phyloP scores from a whole-genome alignment of 176 grass and related monocot species.

The Eleusine coracana region DNA sequence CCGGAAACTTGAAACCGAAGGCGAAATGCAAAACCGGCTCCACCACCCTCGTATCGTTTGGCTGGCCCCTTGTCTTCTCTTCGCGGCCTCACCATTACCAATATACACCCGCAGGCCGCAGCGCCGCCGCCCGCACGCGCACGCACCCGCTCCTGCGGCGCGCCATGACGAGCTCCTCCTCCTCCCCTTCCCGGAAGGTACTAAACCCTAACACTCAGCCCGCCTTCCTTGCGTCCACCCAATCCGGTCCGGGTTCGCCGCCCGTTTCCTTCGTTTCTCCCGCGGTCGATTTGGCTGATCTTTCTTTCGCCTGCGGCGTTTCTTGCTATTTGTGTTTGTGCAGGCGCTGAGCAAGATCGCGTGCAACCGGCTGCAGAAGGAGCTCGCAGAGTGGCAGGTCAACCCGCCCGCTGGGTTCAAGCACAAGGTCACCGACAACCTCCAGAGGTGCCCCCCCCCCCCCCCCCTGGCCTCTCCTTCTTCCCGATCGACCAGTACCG shows the following conservation, averaged over 20 bases:
- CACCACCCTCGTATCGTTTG: not conserved
- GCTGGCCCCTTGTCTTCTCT: not conserved
- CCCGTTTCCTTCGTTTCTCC: not conserved
- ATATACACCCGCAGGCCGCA: not conserved
- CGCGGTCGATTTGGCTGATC: constrained; percentile 20
- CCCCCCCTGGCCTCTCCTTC: not conserved
- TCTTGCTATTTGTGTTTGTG: not conserved
- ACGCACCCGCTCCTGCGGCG: not conserved
- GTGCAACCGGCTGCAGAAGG: constrained; percentile 82
- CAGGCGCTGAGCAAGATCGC: constrained; percentile 97
- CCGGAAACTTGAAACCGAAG: too few species aligned
- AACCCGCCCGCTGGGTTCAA: constrained; percentile 75
- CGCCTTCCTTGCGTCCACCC: not conserved
- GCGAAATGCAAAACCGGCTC: not conserved
- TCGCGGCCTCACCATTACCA: constrained; percentile 16
- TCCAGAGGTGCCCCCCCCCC: constrained; percentile 60
- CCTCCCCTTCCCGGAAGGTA: constrained; percentile 54
- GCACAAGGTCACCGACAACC: constrained; percentile 75
- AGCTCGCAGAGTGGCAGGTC: constrained; percentile 85
- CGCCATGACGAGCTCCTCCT: constrained; percentile 52
- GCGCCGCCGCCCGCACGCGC: constrained; percentile 6
- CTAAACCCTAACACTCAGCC: constrained; percentile 30
- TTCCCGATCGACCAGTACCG: not conserved
- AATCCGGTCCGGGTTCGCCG: not conserved
- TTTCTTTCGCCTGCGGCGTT: not conserved